Evolutionary conservation across 1,139 yeast species (phyloP).

Genomic region (Spathaspora sp.): DNA sequence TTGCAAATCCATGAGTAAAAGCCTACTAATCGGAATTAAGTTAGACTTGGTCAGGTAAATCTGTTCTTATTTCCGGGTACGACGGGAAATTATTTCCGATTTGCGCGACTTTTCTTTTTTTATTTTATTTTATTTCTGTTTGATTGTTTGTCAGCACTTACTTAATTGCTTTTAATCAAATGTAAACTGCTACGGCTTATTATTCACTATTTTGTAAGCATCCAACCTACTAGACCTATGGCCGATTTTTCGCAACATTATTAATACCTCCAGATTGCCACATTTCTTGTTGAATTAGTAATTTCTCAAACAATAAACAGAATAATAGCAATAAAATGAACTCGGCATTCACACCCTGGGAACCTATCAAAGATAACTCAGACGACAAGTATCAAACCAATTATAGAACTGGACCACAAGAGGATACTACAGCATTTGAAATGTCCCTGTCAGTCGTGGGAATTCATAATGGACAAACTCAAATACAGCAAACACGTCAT

Average conservation of each 20-base stretch:
- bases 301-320: background rate
- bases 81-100: background rate
- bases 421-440: conserved; percentile 17
- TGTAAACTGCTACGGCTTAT: background rate
- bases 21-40: background rate
- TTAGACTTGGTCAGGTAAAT: background rate
- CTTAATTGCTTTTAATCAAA: background rate
- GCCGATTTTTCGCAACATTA: background rate
- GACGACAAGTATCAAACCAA: conserved; percentile 27
- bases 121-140: too few species aligned
- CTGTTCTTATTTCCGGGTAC: background rate
- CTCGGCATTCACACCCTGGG: conserved; percentile 25
- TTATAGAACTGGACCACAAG: conserved; percentile 21
- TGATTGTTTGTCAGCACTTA: background rate
- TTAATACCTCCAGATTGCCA: background rate
- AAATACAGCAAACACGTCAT: background rate
- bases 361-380: conserved; percentile 18
- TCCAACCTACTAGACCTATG: background rate
- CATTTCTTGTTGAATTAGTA: background rate
- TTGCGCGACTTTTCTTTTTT: background rate
- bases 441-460: background rate
- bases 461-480: background rate
- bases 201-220: background rate
- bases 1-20: background rate
- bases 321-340: too few species aligned